Evolutionary conservation across 2,329 filamentous ascomycete genomes (phyloP).

Genomic region (Aureobasidium leucospermi): DNA sequence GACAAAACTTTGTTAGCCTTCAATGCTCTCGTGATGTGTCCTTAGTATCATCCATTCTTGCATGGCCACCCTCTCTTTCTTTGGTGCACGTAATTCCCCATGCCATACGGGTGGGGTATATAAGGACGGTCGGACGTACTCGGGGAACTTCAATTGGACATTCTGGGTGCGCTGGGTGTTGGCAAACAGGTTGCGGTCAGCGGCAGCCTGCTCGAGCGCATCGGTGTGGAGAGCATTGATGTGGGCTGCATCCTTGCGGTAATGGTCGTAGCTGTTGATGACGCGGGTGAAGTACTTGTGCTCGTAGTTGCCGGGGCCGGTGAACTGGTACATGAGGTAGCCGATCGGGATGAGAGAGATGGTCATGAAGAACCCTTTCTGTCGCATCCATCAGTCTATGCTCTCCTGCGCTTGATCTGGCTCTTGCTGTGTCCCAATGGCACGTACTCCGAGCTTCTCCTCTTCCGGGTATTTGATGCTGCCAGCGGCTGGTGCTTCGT

Average conservation of each 20-base stretch:
- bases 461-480: slow-evolving; percentile 29
- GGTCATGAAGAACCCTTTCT: slow-evolving; percentile 43
- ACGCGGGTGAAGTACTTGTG: slow-evolving; percentile 43
- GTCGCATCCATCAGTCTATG: slow-evolving; percentile 3
- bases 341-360: slow-evolving; percentile 38
- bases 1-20: slow-evolving; percentile 13
- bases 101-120: not conserved
- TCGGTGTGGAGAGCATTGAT: slow-evolving; percentile 54
- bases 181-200: slow-evolving; percentile 54
- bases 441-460: slow-evolving; percentile 47
- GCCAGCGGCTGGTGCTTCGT: slow-evolving; percentile 29
- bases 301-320: slow-evolving; percentile 33
- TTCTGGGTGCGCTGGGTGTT: slow-evolving; percentile 35
- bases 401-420: not conserved
- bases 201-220: slow-evolving; percentile 55
- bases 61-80: not conserved
- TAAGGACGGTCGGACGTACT: slow-evolving; percentile 44
- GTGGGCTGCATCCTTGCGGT: slow-evolving; percentile 46
- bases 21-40: not conserved
- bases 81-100: not conserved
- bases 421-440: slow-evolving; percentile 15
- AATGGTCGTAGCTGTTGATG: slow-evolving; percentile 49
- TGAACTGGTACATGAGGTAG: slow-evolving; percentile 39
- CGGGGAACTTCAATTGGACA: slow-evolving; percentile 53
- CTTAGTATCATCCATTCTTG: not conserved